These are phyloP conservation scores for Ascochyta fabae DNA, from an alignment of 2,329 filamentous ascomycete genomes.

Conservation along the genomic window DNA sequence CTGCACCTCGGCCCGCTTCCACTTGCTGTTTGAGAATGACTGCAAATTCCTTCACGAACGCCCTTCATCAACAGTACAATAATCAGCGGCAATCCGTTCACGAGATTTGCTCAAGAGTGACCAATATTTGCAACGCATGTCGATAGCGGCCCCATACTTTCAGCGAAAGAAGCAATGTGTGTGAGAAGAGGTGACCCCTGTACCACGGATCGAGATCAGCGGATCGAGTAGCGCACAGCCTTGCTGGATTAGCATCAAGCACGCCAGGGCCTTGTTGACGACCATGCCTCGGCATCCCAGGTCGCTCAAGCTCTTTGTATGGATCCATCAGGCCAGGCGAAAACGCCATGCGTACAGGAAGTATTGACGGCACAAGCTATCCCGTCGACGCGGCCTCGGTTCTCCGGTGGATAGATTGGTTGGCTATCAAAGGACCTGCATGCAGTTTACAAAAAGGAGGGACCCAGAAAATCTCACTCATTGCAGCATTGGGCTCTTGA, in stretches of 20 bases:
- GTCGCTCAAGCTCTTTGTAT: background rate
- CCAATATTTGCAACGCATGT: background rate
- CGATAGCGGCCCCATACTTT: background rate
- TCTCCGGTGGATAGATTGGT: background rate
- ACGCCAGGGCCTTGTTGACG: background rate
- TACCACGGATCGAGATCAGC: too few species aligned
- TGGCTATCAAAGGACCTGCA: background rate
- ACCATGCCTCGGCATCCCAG: conserved; percentile 6
- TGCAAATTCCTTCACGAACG: background rate
- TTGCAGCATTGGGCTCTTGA: background rate
- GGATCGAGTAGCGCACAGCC: background rate
- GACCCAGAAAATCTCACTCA: background rate
- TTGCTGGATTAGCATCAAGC: background rate
- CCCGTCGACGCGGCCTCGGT: conserved; percentile 3
- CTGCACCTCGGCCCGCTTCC: conserved; percentile 14
- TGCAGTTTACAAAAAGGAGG: background rate
- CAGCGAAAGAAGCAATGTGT: background rate
- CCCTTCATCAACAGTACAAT: background rate
- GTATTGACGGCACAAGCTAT: conserved; percentile 8
- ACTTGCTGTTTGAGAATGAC: background rate
- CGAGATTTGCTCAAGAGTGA: background rate
- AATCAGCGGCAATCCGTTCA: too few species aligned
- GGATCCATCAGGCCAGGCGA: background rate
- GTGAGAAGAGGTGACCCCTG: too few species aligned
- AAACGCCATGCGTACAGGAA: background rate